Evolutionary conservation across 1,139 yeast genomes (phyloP), one percentile per base, ranked within the genome.

Genomic region (Kluyveromyces sp.): DNA sequence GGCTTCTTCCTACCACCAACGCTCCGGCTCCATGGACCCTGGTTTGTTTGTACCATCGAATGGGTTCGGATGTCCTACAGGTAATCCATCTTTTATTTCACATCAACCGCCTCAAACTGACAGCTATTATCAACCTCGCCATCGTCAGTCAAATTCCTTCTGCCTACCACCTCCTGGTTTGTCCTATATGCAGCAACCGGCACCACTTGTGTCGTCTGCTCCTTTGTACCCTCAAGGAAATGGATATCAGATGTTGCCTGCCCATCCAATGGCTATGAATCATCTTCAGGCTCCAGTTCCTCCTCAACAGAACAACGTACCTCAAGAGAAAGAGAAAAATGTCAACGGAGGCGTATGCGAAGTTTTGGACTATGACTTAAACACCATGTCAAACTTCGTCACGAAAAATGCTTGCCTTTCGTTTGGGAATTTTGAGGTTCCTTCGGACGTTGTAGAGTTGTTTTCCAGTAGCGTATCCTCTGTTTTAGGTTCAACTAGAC

Each of bases 401-500:
- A 55, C 58, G 25, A 58, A 59, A 41, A 58, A 58, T 37, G 69
- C 84, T 39, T 74, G 81, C 67, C 75, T 84, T 64, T 73, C 83
- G 9, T 79, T 76, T 54, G 82, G 81, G 48, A 75, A 70, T 47
- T 67, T 64, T 42, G 54, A 53, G 8, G 54, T 36, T 41, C 36
- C 42, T 15, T 34, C 52, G 12, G 49, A 63, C 48, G 81, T 84
- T 18, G 61, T 78, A 37, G 67, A 68, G 30, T 73, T 76, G 36
- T 83, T 84, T 61, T 77, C 74, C 57, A 70, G 71, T 50, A 77
- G 79, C 52, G 69, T 86, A 19, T 71, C 73, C 44, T 77, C 83
- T 32, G 92, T 89, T 4, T 69, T 92, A 46, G 75, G 81, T 50
- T 95, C 96, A n/a, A 92, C 96, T 4, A 75, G 97, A 53, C 71